Conservation (phyloP, 2,329 filamentous ascomycete genomes). For the Bipolaris oryzae region DNA sequence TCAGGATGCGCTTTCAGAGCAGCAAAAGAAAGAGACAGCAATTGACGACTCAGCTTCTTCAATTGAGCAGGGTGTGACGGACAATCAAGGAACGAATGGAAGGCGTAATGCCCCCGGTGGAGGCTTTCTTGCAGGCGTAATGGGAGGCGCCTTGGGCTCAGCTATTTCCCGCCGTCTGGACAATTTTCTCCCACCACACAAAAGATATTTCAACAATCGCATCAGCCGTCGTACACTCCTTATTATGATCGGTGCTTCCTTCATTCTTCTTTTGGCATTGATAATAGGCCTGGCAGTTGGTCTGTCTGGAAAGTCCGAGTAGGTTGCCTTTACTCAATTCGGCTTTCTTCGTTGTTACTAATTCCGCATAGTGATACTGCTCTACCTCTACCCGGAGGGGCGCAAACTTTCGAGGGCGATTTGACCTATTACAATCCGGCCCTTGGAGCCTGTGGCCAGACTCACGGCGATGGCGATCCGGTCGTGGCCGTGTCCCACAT, state of each 20-base stretch:
- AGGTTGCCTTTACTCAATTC: not conserved
- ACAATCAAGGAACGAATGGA: slow-evolving; percentile 5
- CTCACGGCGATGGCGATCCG: slow-evolving; percentile 59
- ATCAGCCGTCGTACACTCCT: slow-evolving; percentile 47
- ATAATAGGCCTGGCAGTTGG: slow-evolving; percentile 53
- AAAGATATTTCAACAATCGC: slow-evolving; percentile 49
- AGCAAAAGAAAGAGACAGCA: slow-evolving; percentile 6
- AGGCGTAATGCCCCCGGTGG: slow-evolving; percentile 8
- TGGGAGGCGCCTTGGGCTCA: slow-evolving; percentile 23
- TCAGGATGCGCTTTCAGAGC: slow-evolving; percentile 1
- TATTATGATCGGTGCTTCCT: slow-evolving; percentile 37
- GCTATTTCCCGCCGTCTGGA: slow-evolving; percentile 43
- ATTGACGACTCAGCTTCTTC: slow-evolving; percentile 1
- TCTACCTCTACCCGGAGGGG: slow-evolving; percentile 59
- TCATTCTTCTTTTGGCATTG: slow-evolving; percentile 47
- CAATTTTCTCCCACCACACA: slow-evolving; percentile 46
- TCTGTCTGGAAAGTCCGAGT: slow-evolving; percentile 34
- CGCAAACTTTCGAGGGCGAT: slow-evolving; percentile 64
- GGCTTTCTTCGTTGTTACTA: slow-evolving; percentile 5
- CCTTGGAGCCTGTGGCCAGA: slow-evolving; percentile 72
- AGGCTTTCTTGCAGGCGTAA: slow-evolving; percentile 16
- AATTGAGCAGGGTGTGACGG: not conserved
- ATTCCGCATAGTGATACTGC: slow-evolving; percentile 43
- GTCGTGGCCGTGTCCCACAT: slow-evolving; percentile 71
- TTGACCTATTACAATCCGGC: slow-evolving; percentile 72